Evolutionary conservation across 306 rosid species (phyloP), one percentile per base, ranked within the genome.

Genomic region (Abrus precatorius): DNA sequence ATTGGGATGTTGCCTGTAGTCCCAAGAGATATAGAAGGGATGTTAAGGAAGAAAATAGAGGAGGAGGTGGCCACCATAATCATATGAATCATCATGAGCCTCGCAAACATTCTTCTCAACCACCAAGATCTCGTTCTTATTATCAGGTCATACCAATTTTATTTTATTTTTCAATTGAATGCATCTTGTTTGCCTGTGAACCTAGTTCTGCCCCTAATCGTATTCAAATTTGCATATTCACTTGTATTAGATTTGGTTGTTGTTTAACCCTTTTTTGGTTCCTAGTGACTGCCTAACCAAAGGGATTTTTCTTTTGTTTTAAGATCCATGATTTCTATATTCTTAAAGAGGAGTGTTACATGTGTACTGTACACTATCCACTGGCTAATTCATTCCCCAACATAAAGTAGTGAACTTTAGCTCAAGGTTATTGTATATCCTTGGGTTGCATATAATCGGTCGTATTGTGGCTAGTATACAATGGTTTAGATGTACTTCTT

Each of bases 1-100:
- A 59, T 49, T 41, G 69, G 14, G 57, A 34, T 20, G 44, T 29
- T 75, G 82, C 48, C 72, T 69, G 34, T 84, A 93, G 99, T 82
- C 92, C 96, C 27, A 93, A 89, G 90, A 86, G 93, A 84, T 85
- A 85, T 43, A 91, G 91, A 89, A 95, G 94, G 86, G 94, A 89
- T 86, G 91, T 82, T 49, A 86, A 83, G 63, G 87, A 81, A 29
- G 86, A 84, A 52, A 85, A 78, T 20, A 4, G 40, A 36, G 40
- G 40, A 36, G 40, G 40, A 36, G 40, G 40, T 2, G 40, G 4
- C 40, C 40, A 59, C 65, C 65, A 59, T 2, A 59, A 70, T 49
- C 86, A 82, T 20, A 45, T 48, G 72, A 73, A 93, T 54, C 86
- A 60, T 40, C 69, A 68, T 30, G 89, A 85, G 52, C 84, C 82